phyloP scores from a whole-genome alignment of 2,329 filamentous ascomycete species.

The Cytospora piceae region DNA sequence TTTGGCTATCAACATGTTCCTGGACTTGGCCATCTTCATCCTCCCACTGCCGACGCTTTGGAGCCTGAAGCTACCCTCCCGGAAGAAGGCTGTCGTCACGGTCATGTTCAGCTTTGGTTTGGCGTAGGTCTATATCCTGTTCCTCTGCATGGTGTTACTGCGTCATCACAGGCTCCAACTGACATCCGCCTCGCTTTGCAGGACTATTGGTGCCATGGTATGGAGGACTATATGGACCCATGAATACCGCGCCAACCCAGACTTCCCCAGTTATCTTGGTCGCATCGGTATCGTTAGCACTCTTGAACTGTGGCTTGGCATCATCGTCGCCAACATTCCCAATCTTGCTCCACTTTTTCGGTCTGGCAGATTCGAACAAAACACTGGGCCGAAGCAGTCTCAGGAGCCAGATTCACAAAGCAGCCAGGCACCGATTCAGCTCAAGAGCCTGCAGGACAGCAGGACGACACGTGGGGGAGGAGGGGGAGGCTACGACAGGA shows the following conservation, averaged over 20 bases:
- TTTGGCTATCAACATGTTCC: constrained; percentile 35
- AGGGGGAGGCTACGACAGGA: too few species aligned
- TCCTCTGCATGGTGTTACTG: background rate
- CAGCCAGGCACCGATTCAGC: too few species aligned
- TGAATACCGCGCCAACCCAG: background rate
- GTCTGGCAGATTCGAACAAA: too few species aligned
- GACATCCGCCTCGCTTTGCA: background rate
- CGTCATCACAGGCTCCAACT: too few species aligned
- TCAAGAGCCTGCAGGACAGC: too few species aligned
- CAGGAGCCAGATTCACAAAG: too few species aligned
- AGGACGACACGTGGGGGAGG: too few species aligned
- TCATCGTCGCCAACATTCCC: constrained; percentile 48
- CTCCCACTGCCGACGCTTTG: constrained; percentile 48
- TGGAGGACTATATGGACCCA: background rate
- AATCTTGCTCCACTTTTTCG: constrained; percentile 31
- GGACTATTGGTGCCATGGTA: background rate
- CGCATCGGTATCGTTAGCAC: constrained; percentile 43
- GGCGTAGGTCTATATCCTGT: constrained; percentile 33
- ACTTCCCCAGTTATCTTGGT: constrained; percentile 31
- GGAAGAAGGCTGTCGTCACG: constrained; percentile 41
- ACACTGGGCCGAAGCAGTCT: too few species aligned
- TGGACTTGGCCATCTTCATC: constrained; percentile 43
- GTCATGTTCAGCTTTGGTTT: constrained; percentile 41
- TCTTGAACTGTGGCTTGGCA: constrained; percentile 45
- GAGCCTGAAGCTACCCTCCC: constrained; percentile 45